phyloP scores from a whole-genome alignment of 108 stramenopile genomes.

The Skeletonema grethae region DNA sequence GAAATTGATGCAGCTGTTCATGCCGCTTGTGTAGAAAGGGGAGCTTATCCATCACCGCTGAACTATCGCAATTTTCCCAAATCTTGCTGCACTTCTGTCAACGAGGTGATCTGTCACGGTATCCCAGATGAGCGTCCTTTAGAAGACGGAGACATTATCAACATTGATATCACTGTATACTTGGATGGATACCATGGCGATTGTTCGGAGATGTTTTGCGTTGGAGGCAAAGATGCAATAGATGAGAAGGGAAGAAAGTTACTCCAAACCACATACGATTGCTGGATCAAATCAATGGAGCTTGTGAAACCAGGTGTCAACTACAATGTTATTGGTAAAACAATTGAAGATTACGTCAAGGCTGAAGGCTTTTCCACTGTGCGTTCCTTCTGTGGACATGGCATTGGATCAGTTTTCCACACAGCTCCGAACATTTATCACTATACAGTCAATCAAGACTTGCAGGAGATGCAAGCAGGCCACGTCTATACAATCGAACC shows the following conservation, averaged over 20 bases:
- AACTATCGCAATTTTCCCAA: constrained; percentile 97
- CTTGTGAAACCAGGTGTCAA: constrained; percentile 71
- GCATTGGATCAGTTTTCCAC: constrained; percentile 73
- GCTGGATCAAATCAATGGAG: constrained; percentile 73
- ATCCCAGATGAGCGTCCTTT: constrained; percentile 92
- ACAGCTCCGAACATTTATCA: constrained; percentile 93
- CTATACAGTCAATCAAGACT: constrained; percentile 90
- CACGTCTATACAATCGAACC: constrained; percentile 99
- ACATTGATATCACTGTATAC: constrained; percentile 93
- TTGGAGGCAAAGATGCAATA: constrained; percentile 68
- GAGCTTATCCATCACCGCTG: constrained; percentile 88
- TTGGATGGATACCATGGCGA: constrained; percentile 94
- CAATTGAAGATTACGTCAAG: constrained; percentile 83
- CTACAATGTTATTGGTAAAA: constrained; percentile 91
- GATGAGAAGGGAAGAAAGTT: constrained; percentile 55
- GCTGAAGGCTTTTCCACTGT: constrained; percentile 73
- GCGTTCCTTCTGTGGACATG: constrained; percentile 91
- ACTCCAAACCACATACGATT: constrained; percentile 85
- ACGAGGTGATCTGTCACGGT: constrained; percentile 98
- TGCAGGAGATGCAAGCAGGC: constrained; percentile 86
- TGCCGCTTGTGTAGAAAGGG: constrained; percentile 48
- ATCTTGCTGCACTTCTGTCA: constrained; percentile 93
- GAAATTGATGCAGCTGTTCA: constrained; percentile 93
- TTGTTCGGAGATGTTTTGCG: constrained; percentile 95
- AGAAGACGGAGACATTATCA: constrained; percentile 89